These are phyloP conservation scores for Claviceps monticola DNA, from an alignment of 2,329 filamentous ascomycete species.

Conservation along the genomic window DNA sequence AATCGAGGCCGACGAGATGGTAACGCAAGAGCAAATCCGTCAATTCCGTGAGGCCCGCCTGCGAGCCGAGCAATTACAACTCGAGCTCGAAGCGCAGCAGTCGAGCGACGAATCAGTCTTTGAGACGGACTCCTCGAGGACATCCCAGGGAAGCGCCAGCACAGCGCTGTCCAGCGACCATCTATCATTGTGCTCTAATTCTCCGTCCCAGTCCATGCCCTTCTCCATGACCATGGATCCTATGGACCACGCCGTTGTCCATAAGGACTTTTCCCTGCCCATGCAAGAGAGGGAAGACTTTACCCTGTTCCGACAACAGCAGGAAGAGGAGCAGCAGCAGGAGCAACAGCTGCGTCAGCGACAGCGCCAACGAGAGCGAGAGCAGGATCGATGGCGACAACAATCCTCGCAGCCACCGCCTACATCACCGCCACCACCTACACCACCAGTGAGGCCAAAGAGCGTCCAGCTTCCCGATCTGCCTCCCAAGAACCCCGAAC, in stretches of 20 bases:
- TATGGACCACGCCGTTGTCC: slow-evolving; percentile 1
- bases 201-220: no score
- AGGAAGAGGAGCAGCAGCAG: not conserved
- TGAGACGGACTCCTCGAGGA: not conserved
- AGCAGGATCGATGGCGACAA: no score
- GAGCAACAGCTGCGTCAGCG: not conserved
- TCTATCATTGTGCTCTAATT: not conserved
- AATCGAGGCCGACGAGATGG: slow-evolving; percentile 45
- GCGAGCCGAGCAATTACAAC: not conserved
- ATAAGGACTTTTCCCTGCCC: slow-evolving; percentile 1
- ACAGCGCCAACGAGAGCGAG: no score
- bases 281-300: not conserved
- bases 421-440: no score
- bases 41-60: not conserved
- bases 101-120: slow-evolving; percentile 1
- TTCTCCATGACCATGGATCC: not conserved
- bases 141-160: not conserved
- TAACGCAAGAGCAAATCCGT: not conserved
- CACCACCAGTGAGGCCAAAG: not conserved
- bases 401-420: no score
- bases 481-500: slow-evolving; percentile 2
- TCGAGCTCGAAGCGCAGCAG: not conserved
- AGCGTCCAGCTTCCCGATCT: slow-evolving; percentile 13
- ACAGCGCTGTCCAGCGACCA: not conserved
- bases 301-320: not conserved